Conservation (phyloP, 2,329 filamentous ascomycete species). For the Hortaea werneckii region DNA sequence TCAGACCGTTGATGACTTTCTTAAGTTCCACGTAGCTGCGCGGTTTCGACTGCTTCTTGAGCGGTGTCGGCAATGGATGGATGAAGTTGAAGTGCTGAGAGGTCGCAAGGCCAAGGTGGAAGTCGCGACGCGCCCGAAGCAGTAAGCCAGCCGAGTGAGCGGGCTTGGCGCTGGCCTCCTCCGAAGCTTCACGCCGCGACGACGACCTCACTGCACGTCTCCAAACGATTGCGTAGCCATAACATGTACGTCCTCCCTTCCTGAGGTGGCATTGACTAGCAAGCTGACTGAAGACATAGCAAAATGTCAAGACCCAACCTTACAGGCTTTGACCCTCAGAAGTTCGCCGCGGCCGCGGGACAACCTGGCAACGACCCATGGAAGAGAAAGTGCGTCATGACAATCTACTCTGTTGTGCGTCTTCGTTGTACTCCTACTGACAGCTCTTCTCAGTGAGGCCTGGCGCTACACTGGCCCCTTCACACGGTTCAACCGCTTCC, state of each 20-base stretch:
- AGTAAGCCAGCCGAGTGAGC: background rate
- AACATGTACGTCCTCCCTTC: too few relatives aligned
- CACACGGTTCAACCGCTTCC: constrained; percentile 81
- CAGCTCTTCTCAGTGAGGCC: constrained; percentile 56
- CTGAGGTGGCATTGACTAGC: too few relatives aligned
- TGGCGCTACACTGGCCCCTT: constrained; percentile 92
- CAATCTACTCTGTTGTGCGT: too few relatives aligned
- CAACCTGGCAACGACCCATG: constrained; percentile 52
- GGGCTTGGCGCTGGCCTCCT: background rate
- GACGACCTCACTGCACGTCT: background rate
- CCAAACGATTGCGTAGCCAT: too few relatives aligned
- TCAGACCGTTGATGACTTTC: too few relatives aligned
- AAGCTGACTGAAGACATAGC: background rate
- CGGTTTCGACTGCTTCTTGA: too few relatives aligned
- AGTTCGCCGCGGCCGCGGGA: constrained; percentile 63
- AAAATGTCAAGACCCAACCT: constrained; percentile 51
- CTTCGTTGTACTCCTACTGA: background rate
- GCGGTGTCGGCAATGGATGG: too few relatives aligned
- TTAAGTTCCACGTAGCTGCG: too few relatives aligned
- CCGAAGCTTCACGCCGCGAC: background rate
- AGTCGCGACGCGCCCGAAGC: background rate
- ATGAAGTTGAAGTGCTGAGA: too few relatives aligned
- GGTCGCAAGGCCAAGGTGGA: background rate
- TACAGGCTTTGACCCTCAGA: constrained; percentile 84
- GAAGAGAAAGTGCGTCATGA: constrained; percentile 45